Base-by-base conservation (phyloP, 495 filamentous ascomycete species). In the Usnea hakonensis region DNA sequence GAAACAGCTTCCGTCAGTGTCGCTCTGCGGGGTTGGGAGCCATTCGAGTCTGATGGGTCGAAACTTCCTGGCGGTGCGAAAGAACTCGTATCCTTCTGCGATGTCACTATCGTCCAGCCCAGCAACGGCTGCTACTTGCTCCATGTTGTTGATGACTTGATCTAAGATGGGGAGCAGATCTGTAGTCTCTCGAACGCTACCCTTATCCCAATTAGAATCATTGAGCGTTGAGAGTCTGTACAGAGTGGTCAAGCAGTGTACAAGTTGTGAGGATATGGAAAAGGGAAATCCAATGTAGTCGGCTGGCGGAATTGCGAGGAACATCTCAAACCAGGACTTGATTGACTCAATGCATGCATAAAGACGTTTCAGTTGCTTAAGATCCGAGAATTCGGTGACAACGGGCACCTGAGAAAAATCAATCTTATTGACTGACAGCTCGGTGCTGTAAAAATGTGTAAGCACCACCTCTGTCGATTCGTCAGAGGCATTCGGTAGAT, bases 301-400 rank as follows among this genome's bases (percentile, higher is more conserved):
- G 23, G 21, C 17, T n/a, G 36, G 55, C 5, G 37, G 55, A 1
- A 57, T 16, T 30, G 55, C 7, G 23, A 57, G 41, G 26, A 43
- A 57, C 11, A 57, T 14, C 19, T 43, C 37, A 14, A 57, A 38
- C 36, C 37, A 57, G 11, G 55, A 23, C 16, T 57, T 57, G 17
- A 17, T 53, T 44, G 53, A 55, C 19, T 55, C 53, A 26, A 56
- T 33, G 33, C 54, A 38, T 56, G 54, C 54, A n/a, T 56, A 56
- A 23, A 56, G 33, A 37, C 2, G 16, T 23, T 38, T 37, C 54
- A 38, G 10, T 56, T 38, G 33, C 54, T 56, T 11, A 9, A 56
- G 16, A 19, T 23, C 23, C 37, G 54, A 37, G 10, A 36, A 5
- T 8, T 56, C 14, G 33, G 32, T 16, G 9, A 26, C 23, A 37